Conservation (phyloP, 2,329 filamentous ascomycete genomes). For the Fusarium metavorans region DNA sequence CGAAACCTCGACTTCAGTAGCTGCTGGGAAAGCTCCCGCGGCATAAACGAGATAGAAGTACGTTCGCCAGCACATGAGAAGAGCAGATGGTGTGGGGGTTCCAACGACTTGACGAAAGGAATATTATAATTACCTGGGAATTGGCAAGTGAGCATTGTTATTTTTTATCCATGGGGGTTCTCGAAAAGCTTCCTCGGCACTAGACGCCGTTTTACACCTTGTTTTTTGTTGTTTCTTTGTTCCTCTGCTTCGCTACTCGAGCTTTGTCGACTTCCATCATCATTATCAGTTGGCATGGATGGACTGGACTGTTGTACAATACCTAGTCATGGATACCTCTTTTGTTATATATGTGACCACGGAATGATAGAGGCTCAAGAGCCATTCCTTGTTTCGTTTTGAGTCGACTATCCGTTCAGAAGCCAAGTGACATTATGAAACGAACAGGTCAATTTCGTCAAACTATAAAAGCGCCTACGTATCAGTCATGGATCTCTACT, state of each 20-base stretch:
- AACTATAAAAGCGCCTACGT: not conserved
- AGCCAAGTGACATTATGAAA: not conserved
- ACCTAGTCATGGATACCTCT: conserved; percentile 41
- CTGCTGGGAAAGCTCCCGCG: conserved; percentile 28
- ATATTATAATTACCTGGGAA: conserved; percentile 35
- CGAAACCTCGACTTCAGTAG: conserved; percentile 7
- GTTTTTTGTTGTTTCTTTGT: conserved; percentile 26
- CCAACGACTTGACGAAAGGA: conserved; percentile 44
- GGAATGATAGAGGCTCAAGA: conserved; percentile 34
- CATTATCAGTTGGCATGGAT: conserved; percentile 4
- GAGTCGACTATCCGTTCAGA: not conserved
- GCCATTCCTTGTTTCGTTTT: conserved; percentile 18
- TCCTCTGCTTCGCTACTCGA: conserved; percentile 26
- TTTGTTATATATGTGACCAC: conserved; percentile 35
- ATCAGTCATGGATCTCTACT: not conserved
- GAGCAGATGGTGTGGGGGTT: conserved; percentile 13
- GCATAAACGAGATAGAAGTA: not conserved
- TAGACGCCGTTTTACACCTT: conserved; percentile 22
- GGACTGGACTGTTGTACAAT: conserved; percentile 21
- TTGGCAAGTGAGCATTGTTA: conserved; percentile 17
- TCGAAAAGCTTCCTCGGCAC: conserved; percentile 20
- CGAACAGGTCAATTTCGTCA: not conserved
- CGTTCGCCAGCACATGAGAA: not conserved
- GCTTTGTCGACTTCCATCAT: conserved; percentile 9
- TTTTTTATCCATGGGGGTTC: conserved; percentile 14